Evolutionary conservation across 1,284 basidiomycete species (phyloP), one percentile per base, ranked within the genome.

Genomic region (Baeospora myosura): DNA sequence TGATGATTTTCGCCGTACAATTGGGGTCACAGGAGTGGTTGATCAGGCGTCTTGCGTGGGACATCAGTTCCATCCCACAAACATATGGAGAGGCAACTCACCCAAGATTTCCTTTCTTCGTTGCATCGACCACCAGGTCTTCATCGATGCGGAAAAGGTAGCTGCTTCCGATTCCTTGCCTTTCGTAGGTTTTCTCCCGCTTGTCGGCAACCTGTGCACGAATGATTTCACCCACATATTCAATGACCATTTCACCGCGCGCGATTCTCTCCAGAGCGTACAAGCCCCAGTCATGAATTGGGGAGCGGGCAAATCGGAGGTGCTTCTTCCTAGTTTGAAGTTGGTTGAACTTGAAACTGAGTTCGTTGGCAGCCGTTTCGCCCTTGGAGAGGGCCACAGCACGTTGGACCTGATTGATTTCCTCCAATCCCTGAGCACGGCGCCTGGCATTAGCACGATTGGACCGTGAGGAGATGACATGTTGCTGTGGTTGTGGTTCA

Each of bases 1-100:
- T 97, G 58, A 98, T 94, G 61, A 99, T 98, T 71, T 95, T 96
- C 33, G 95, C 95, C 12, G 86, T 96, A 58, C 94, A 97, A 55
- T 96, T 97, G 5, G 95, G 95, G 57, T 94, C 90, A 60, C 95
- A 99, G 30, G 81, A 97, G 60, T 98, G 95, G 62, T 97, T 97
- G 63, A 96, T 96, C 50, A 96, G 65, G 31, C 92, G 89, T 44
- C 91, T 94, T n/a, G n/a, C n/a, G 52, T 14, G 46, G 40, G 36
- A 46, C 31, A 49, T 47, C 48, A 53, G 52, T 42, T 38, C 53
- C 23, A 37, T 37, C 11, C 28, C 30, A 2, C n/a, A 26, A 34
- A 36, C 18, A 41, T 43, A 29, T 34, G 26, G 30, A 49, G 40
- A 45, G 38, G 51, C 32, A 38, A 78, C 86, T 48, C 61, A 92